These are phyloP conservation scores for Viridothelium virens DNA, from an alignment of 495 filamentous ascomycete genomes.

Conservation along the genomic window DNA sequence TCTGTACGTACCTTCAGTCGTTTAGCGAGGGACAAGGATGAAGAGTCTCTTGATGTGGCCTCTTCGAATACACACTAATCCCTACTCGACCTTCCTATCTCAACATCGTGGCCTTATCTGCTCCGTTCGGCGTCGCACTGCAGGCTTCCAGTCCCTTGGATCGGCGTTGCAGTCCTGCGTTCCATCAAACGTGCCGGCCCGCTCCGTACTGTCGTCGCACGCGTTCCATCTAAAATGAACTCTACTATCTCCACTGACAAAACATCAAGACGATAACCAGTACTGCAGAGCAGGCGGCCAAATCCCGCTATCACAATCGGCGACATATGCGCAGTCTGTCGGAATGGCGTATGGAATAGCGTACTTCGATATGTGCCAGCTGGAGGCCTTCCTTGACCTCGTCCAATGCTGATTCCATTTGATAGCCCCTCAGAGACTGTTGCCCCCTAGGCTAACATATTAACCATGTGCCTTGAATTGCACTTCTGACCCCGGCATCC, in stretches of 20 bases:
- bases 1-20: no score
- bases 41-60: neutral
- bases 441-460: neutral
- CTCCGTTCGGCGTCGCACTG: slow-evolving; percentile 7
- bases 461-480: neutral
- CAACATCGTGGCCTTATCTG: neutral
- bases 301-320: neutral
- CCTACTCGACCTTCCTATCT: slow-evolving; percentile 1
- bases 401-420: neutral
- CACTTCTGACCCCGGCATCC: neutral
- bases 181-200: slow-evolving; percentile 3
- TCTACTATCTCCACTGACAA: neutral
- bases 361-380: neutral
- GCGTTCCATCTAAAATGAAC: neutral
- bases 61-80: neutral
- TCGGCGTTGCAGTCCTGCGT: slow-evolving; percentile 6
- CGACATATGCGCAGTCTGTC: no score
- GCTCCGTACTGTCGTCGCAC: slow-evolving; percentile 2
- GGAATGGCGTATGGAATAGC: no score
- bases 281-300: neutral
- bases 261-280: neutral
- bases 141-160: neutral
- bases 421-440: neutral
- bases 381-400: neutral
- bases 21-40: neutral